Evolutionary conservation across 169 alveolate genomes (phyloP).

Genomic region (Cryptosporidium canis): DNA sequence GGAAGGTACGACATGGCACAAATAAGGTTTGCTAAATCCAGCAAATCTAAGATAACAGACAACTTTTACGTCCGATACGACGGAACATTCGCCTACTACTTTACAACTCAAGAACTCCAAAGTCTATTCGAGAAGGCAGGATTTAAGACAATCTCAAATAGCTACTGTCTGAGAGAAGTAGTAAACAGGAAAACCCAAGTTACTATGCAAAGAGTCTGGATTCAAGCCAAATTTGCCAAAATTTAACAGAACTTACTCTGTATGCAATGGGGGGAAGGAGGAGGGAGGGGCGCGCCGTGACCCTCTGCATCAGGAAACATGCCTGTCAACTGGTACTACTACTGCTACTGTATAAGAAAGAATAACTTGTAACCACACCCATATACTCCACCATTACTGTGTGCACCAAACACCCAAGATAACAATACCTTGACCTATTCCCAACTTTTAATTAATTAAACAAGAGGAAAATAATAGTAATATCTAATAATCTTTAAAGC

Average conservation of each 20-base stretch:
- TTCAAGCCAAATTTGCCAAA: conserved; percentile 82
- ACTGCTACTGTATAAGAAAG: too few relatives aligned
- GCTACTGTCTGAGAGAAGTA: conserved; percentile 78
- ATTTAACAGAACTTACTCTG: not conserved
- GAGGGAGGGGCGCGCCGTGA: not conserved
- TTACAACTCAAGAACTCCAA: conserved; percentile 83
- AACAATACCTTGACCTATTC: too few relatives aligned
- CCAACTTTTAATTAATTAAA: too few relatives aligned
- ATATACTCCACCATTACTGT: too few relatives aligned
- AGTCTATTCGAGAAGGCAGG: conserved; percentile 77
- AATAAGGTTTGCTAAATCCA: conserved; percentile 87
- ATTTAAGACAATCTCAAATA: conserved; percentile 75
- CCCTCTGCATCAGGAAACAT: not conserved
- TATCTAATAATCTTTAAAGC: too few relatives aligned
- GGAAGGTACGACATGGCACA: conserved; percentile 92
- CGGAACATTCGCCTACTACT: conserved; percentile 90
- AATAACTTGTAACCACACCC: too few relatives aligned
- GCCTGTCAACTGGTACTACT: too few relatives aligned
- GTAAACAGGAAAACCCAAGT: conserved; percentile 81
- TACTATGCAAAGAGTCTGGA: conserved; percentile 88
- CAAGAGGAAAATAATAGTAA: too few relatives aligned
- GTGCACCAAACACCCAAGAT: too few relatives aligned
- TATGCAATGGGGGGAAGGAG: not conserved
- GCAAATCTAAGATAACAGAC: conserved; percentile 87
- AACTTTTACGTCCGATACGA: conserved; percentile 91